Conservation (phyloP, 495 filamentous ascomycete species). For the Xylaria grammica region DNA sequence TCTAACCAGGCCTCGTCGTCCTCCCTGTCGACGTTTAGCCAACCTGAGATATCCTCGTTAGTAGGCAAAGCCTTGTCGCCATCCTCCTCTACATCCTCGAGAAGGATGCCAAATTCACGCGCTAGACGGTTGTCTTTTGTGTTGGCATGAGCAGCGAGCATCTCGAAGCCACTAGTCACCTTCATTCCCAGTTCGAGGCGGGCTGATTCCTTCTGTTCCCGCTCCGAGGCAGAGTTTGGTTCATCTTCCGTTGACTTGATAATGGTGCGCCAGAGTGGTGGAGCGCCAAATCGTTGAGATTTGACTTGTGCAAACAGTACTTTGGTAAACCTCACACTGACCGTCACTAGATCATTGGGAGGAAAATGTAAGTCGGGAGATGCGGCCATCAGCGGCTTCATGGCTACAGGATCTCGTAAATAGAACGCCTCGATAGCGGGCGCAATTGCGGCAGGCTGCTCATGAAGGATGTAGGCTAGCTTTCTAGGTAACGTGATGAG, state of each 20-base stretch:
- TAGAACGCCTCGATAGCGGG: conserved; percentile 92
- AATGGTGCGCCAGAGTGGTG: conserved; percentile 63
- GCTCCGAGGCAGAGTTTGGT: conserved; percentile 21
- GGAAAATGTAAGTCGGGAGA: conserved; percentile 59
- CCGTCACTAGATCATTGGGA: conserved; percentile 76
- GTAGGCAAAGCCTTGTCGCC: conserved; percentile 67
- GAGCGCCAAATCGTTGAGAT: conserved; percentile 80
- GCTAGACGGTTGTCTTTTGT: conserved; percentile 68
- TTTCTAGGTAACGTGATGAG: conserved; percentile 77
- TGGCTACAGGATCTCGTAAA: conserved; percentile 79
- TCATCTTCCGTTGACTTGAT: conserved; percentile 32
- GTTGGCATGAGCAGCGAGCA: conserved; percentile 71
- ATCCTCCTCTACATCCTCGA: conserved; percentile 70
- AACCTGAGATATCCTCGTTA: conserved; percentile 71
- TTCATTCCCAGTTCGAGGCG: conserved; percentile 86
- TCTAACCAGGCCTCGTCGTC: conserved; percentile 94
- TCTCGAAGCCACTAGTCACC: conserved; percentile 86
- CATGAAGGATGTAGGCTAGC: conserved; percentile 79
- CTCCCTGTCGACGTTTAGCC: conserved; percentile 63
- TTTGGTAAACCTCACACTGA: conserved; percentile 81
- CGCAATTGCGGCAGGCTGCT: conserved; percentile 73
- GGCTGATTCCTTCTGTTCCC: conserved; percentile 43
- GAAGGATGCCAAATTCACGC: conserved; percentile 72
- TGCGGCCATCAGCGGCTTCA: conserved; percentile 68
- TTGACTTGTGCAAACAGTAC: conserved; percentile 90